A percentile compares a stretch with the other conserved stretches of the same genome.
Evolutionary conservation across 257 asterid species (phyloP).

Genomic region (Cynanchum wilfordii): DNA sequence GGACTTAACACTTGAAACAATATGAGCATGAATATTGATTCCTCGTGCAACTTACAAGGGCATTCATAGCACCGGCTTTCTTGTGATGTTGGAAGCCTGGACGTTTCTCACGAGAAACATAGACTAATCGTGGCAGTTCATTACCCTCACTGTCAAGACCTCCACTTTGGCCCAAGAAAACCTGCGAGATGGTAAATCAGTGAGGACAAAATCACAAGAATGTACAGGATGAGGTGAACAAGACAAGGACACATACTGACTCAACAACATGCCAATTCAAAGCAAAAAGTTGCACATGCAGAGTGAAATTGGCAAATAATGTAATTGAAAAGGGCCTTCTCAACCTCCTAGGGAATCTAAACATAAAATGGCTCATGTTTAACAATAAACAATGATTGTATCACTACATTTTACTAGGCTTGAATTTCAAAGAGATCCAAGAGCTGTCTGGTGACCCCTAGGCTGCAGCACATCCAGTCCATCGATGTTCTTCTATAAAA

Average conservation of each 20-base stretch:
- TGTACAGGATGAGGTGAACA: not conserved
- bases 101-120: conserved; percentile 99
- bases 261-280: not conserved
- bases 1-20: not conserved
- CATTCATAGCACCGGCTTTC: conserved; percentile 99
- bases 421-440: not conserved
- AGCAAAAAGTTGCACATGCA: not conserved
- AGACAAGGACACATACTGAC: not conserved
- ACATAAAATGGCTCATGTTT: not conserved
- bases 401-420: not conserved
- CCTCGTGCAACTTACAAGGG: conserved; percentile 60
- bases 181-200: conserved; percentile 43
- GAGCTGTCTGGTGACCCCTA: too few species aligned
- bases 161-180: conserved; percentile 96
- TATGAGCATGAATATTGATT: not conserved
- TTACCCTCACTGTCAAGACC: conserved; percentile 95
- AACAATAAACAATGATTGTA: not conserved
- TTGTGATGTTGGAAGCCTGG: conserved; percentile 98
- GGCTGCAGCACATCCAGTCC: too few species aligned
- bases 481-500: too few species aligned
- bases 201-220: conserved; percentile 13
- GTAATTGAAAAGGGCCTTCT: not conserved
- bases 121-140: conserved; percentile 87
- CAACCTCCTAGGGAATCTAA: not conserved
- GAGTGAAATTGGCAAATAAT: not conserved